Evolutionary conservation across 306 rosid species (phyloP).

Genomic region (Quillaja saponaria): DNA sequence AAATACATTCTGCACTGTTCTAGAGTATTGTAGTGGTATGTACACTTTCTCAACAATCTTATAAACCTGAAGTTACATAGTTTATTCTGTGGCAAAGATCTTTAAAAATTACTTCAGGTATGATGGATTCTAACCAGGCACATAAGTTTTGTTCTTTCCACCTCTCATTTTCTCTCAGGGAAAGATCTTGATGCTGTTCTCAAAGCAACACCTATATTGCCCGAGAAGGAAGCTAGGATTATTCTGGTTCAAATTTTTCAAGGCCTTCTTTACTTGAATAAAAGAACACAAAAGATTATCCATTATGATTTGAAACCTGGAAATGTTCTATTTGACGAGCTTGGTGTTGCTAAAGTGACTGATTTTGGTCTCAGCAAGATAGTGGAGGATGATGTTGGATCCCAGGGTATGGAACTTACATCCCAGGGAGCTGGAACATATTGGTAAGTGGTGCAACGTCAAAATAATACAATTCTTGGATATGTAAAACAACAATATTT

Average conservation of each 20-base stretch:
- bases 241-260: slow-evolving; percentile 88
- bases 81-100: slow-evolving; percentile 10
- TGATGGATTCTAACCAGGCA: not conserved
- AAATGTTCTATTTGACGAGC: slow-evolving; percentile 92
- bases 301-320: slow-evolving; percentile 99
- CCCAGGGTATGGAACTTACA: slow-evolving; percentile 99
- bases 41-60: slow-evolving; percentile 17
- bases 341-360: slow-evolving; percentile 94
- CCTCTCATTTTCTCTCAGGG: slow-evolving; percentile 49
- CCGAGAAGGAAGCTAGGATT: slow-evolving; percentile 94
- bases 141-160: not conserved
- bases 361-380: slow-evolving; percentile 99
- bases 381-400: slow-evolving; percentile 96
- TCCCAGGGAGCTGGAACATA: slow-evolving; percentile 99
- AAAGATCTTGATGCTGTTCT: slow-evolving; percentile 98
- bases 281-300: slow-evolving; percentile 85
- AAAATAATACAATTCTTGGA: slow-evolving; percentile 21
- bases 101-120: slow-evolving; percentile 1
- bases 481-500: slow-evolving; percentile 2
- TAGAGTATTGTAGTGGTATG: slow-evolving; percentile 94
- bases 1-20: slow-evolving; percentile 92
- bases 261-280: slow-evolving; percentile 92
- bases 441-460: slow-evolving; percentile 63
- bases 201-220: slow-evolving; percentile 84
- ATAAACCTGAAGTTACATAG: slow-evolving; percentile 22